These are phyloP conservation scores for Raphanus sativus DNA, from an alignment of 345 rosid genomes.

Conservation along the genomic window DNA sequence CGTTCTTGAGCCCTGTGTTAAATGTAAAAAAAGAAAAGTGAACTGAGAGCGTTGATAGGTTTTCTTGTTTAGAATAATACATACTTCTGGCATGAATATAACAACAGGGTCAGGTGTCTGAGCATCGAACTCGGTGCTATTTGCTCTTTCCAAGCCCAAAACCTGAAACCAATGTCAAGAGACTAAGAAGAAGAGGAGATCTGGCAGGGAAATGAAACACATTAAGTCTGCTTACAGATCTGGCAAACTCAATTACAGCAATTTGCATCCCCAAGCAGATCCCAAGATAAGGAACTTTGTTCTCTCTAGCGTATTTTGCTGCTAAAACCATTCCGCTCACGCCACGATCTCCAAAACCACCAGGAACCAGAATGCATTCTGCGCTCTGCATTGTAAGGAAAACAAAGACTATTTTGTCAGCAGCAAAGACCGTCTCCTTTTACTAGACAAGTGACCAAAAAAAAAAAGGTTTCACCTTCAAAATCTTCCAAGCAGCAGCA, in stretches of 20 bases:
- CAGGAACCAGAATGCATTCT: slow-evolving; percentile 88
- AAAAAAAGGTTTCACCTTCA: slow-evolving; percentile 48
- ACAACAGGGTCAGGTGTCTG: slow-evolving; percentile 76
- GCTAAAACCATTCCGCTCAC: slow-evolving; percentile 94
- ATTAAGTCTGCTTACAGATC: slow-evolving; percentile 60
- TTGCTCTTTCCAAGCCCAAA: slow-evolving; percentile 74
- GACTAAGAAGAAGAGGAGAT: slow-evolving; percentile 4
- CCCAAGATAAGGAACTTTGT: slow-evolving; percentile 84
- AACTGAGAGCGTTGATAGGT: slow-evolving; percentile 6
- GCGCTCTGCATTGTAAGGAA: slow-evolving; percentile 61
- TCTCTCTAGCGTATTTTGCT: slow-evolving; percentile 90
- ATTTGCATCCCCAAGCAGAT: slow-evolving; percentile 99
- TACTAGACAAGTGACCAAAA: slow-evolving; percentile 9
- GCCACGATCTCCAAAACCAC: slow-evolving; percentile 99
- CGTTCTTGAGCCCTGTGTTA: slow-evolving; percentile 82
- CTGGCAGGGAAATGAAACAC: neutral
- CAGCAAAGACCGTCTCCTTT: slow-evolving; percentile 6
- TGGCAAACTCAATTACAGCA: slow-evolving; percentile 91
- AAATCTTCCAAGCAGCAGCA: slow-evolving; percentile 80
- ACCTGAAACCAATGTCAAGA: slow-evolving; percentile 51
- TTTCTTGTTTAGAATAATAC: slow-evolving; percentile 18
- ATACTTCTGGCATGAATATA: slow-evolving; percentile 96
- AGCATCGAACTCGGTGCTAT: slow-evolving; percentile 84
- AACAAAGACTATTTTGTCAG: neutral
- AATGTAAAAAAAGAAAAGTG: slow-evolving; percentile 12